phyloP scores from a whole-genome alignment of 495 filamentous ascomycete genomes.

The Penicillium bialowiezense region DNA sequence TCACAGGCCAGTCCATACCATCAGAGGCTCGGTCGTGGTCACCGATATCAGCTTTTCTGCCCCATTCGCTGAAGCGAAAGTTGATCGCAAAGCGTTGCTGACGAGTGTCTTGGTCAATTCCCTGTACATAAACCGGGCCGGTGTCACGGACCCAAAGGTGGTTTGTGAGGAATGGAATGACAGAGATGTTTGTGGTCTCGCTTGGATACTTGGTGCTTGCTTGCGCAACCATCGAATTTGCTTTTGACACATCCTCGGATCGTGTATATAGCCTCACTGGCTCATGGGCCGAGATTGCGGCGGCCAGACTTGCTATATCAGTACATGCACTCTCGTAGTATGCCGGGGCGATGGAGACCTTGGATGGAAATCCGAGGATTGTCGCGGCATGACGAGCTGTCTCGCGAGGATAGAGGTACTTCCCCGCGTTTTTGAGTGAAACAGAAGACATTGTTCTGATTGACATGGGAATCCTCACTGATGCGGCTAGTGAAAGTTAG shows the following conservation, averaged over 20 bases:
- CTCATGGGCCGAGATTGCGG: slow-evolving; percentile 18
- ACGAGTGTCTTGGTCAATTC: neutral
- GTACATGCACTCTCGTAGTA: slow-evolving; percentile 16
- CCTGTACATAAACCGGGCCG: slow-evolving; percentile 19
- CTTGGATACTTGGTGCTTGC: neutral
- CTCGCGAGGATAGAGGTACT: slow-evolving; percentile 11
- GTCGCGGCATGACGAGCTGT: slow-evolving; percentile 18
- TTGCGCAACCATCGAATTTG: slow-evolving; percentile 9
- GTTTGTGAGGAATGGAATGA: slow-evolving; percentile 17
- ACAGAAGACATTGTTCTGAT: slow-evolving; percentile 1
- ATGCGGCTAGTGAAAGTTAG: neutral
- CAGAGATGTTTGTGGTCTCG: neutral
- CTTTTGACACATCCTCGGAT: slow-evolving; percentile 11
- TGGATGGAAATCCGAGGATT: slow-evolving; percentile 25
- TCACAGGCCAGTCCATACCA: slow-evolving; percentile 9
- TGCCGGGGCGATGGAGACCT: slow-evolving; percentile 9
- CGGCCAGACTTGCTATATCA: slow-evolving; percentile 21
- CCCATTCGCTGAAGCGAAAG: slow-evolving; percentile 25
- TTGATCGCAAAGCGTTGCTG: slow-evolving; percentile 11
- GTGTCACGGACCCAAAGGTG: slow-evolving; percentile 24
- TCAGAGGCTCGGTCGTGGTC: slow-evolving; percentile 2
- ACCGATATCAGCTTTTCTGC: slow-evolving; percentile 6
- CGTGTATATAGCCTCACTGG: slow-evolving; percentile 15
- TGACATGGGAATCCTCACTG: neutral
- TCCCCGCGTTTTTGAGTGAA: neutral